Evolutionary conservation across 139 green algal species (phyloP), one percentile per base, ranked within the genome.

Genomic region (Chlamydomonas sphaeroides): DNA sequence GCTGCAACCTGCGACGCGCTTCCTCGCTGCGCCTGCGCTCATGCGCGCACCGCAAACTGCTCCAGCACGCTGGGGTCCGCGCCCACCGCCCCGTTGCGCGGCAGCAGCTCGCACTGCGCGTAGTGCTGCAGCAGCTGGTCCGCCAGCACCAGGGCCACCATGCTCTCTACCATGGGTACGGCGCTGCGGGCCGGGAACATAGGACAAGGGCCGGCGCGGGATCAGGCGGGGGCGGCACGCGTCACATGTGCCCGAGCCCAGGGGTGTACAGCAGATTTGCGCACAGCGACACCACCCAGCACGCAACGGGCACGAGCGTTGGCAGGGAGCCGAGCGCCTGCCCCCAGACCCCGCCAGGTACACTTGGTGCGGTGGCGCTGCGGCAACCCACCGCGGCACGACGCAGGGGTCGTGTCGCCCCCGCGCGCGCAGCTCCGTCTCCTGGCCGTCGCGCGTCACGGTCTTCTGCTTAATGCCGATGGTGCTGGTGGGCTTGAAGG

Each of bases 401-500:
- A 99, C 97, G 85, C 97, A 99, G 0, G 97, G 94, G 84, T 99
- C 97, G 84, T 99, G 97, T 5, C 97, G 89, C 5, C 96, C 97
- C 3, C 93, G 89, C 28, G 97, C 97, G n/a, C 92, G 85, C 84
- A 99, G 91, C 85, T 98, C 93, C 32, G 92, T 92, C 69, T 98
- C 95, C 65, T 39, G 26, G 53, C 67, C 79, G 6, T 88, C 88
- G 11, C 94, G 87, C 20, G 86, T 92, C 28, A 98, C 95, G 15
- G 95, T 98, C n/a, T 93, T 87, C 90, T 98, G 95, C 86, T 90
- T 91, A 62, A 90, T 85, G 67, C 90, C 89, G 74, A 99, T 99
- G 39, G 97, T 99, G 51, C 93, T 96, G 5, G 97, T 99, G 61
- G 97, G 97, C 90, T 99, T 99, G 94, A 99, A 99, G 23, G 96